Percentiles rank a stretch among this genome's conserved stretches.
These are phyloP conservation scores for Senecio squalidus DNA, from an alignment of 140 eudicot species.

Conservation along the genomic window DNA sequence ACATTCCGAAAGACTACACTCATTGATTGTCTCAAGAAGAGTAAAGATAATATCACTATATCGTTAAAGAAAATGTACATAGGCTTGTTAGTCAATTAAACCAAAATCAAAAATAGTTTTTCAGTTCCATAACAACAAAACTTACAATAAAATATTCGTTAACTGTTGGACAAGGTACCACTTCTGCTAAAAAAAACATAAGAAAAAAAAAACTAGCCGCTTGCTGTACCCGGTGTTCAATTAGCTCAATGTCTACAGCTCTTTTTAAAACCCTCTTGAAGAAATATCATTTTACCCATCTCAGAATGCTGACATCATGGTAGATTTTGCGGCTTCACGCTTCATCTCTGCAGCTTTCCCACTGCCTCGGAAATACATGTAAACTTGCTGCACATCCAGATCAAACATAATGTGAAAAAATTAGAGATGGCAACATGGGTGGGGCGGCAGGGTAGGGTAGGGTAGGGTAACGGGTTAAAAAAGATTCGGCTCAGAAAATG, in stretches of 20 bases:
- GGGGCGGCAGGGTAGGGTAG: too few species aligned
- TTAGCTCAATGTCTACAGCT: slow-evolving; percentile 1
- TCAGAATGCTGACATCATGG: slow-evolving; percentile 65
- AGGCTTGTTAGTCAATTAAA: background rate
- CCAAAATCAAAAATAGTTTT: background rate
- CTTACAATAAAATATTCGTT: slow-evolving; percentile 2
- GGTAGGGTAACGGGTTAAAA: too few species aligned
- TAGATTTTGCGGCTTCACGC: slow-evolving; percentile 62
- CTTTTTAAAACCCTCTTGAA: slow-evolving; percentile 9
- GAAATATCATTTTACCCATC: background rate
- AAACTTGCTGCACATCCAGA: slow-evolving; percentile 51
- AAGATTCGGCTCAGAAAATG: too few species aligned
- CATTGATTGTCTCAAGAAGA: too few species aligned
- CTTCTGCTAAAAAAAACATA: slow-evolving; percentile 11
- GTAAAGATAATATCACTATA: too few species aligned
- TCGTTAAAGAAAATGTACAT: background rate
- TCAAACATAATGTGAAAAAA: background rate
- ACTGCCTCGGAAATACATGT: slow-evolving; percentile 78
- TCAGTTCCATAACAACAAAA: slow-evolving; percentile 4
- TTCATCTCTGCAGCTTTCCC: slow-evolving; percentile 82
- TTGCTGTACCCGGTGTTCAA: background rate
- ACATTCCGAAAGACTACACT: too few species aligned
- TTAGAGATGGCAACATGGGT: background rate
- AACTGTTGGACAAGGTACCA: slow-evolving; percentile 6
- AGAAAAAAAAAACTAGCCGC: slow-evolving; percentile 3